Evolutionary conservation across 805 yeast genomes (phyloP), one percentile per base, ranked within the genome.

Genomic region (Saccharomyces mikatae): DNA sequence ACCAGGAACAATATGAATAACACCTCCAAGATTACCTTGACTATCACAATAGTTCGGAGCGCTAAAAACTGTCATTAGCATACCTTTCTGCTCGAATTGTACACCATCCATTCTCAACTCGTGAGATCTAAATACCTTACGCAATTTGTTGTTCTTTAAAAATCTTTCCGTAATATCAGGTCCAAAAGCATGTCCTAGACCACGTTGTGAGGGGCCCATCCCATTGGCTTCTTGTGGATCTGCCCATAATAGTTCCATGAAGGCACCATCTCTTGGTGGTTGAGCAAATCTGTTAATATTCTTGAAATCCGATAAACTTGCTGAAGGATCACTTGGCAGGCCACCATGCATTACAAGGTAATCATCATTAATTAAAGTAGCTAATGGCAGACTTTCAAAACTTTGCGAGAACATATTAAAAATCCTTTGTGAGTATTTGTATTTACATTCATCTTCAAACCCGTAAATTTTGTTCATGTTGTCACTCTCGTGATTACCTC

Each of bases 1-100:
- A 11, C 67, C 68, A 27, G 74, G 74, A 6, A 64, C 65, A 60
- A 92, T 79, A 64, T 90, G 87, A 56, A 94, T 85, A 54, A 87
- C 86, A 9, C 95, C 98, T 52, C 97, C 99, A 60, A 81, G 71
- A 71, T 94, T 94, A 13, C 96, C 96, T 53, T 89, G 90, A 14
- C 85, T 75, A 68, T 94, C 99, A 74, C 98, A 92, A 71, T 92
- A 92, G 70, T 94, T 92, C 36, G 99, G 99, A 0, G 99, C 99
- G 70, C 95, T 85, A 71, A 94, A 94, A n/a, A 94, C 96, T 0
- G 99, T 94, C 52, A 90, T 81, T 51, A 94, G 79, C 60, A 83
- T 78, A 11, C 95, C 96, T 55, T 86, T 78, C 65, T 94, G 99
- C 67, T 92, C 97, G 48, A 77, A 77, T 60, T 89, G 89, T 56